Conservation (phyloP, 345 rosid genomes). For the Durio zibethinus region DNA sequence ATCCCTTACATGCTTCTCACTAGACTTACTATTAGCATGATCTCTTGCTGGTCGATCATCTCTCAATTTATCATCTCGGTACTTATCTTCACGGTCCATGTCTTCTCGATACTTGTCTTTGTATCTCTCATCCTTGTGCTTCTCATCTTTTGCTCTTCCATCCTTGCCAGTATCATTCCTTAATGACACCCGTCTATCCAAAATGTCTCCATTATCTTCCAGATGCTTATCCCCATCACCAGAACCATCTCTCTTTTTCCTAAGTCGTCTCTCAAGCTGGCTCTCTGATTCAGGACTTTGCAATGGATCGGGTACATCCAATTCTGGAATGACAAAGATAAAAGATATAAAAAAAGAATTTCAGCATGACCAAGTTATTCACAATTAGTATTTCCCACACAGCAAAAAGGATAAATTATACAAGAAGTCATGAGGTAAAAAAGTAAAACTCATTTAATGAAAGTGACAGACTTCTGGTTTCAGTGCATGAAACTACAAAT, state of each 20-base stretch:
- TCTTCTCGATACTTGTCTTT: slow-evolving; percentile 54
- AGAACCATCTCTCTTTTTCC: slow-evolving; percentile 65
- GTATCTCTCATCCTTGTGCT: slow-evolving; percentile 52
- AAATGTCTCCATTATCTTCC: slow-evolving; percentile 53
- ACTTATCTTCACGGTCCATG: slow-evolving; percentile 50
- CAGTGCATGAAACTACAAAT: not conserved
- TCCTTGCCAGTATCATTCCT: slow-evolving; percentile 57
- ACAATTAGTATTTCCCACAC: not conserved
- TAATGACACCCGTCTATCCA: slow-evolving; percentile 38
- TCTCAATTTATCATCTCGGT: slow-evolving; percentile 57
- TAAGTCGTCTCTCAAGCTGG: slow-evolving; percentile 50
- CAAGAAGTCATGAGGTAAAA: not conserved
- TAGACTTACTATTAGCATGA: slow-evolving; percentile 42
- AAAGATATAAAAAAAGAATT: slow-evolving; percentile 12
- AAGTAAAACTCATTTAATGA: not conserved
- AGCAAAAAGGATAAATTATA: not conserved
- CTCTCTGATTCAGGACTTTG: slow-evolving; percentile 53
- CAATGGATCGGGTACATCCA: slow-evolving; percentile 40
- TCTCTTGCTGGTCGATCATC: slow-evolving; percentile 65
- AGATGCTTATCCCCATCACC: slow-evolving; percentile 56
- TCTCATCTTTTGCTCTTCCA: slow-evolving; percentile 63
- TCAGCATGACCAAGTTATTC: slow-evolving; percentile 7
- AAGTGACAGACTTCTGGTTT: not conserved
- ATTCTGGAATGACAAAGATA: slow-evolving; percentile 42
- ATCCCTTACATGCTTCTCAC: slow-evolving; percentile 52